These are phyloP conservation scores for Aspergillus heteromorphus DNA, from an alignment of 495 filamentous ascomycete species.

Conservation along the genomic window DNA sequence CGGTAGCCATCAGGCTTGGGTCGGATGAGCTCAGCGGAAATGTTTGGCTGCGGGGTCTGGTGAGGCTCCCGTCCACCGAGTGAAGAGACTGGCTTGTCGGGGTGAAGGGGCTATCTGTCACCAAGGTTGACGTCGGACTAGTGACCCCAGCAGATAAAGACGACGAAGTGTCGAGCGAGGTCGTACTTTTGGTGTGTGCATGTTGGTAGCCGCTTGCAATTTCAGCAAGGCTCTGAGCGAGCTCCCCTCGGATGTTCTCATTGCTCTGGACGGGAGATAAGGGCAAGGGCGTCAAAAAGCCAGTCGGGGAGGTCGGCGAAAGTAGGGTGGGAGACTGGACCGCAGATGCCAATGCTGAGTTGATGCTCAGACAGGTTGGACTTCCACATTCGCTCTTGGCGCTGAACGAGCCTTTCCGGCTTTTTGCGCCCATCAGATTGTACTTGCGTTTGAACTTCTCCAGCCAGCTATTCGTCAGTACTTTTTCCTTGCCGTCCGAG, in stretches of 20 bases:
- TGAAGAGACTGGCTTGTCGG: conserved; percentile 60
- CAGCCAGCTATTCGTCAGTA: conserved; percentile 73
- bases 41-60: conserved; percentile 84
- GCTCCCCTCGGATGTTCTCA: conserved; percentile 55
- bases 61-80: conserved; percentile 48
- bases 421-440: conserved; percentile 60
- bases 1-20: conserved; percentile 62
- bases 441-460: conserved; percentile 98
- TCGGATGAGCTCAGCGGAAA: conserved; percentile 70
- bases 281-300: conserved; percentile 58
- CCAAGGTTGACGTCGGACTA: conserved; percentile 82
- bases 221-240: conserved; percentile 46
- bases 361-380: conserved; percentile 40
- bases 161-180: conserved; percentile 52
- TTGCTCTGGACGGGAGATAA: conserved; percentile 64
- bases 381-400: conserved; percentile 51
- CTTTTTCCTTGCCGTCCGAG: conserved; percentile 70
- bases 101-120: conserved; percentile 69
- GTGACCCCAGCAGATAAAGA: conserved; percentile 70
- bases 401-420: conserved; percentile 64
- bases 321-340: conserved; percentile 62
- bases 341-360: conserved; percentile 47
- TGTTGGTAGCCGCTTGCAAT: conserved; percentile 49
- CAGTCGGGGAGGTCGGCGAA: conserved; percentile 68
- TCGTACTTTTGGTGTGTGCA: conserved; percentile 52